Conservation (phyloP, 1,284 basidiomycete species). For the Heterobasidion annosum region DNA sequence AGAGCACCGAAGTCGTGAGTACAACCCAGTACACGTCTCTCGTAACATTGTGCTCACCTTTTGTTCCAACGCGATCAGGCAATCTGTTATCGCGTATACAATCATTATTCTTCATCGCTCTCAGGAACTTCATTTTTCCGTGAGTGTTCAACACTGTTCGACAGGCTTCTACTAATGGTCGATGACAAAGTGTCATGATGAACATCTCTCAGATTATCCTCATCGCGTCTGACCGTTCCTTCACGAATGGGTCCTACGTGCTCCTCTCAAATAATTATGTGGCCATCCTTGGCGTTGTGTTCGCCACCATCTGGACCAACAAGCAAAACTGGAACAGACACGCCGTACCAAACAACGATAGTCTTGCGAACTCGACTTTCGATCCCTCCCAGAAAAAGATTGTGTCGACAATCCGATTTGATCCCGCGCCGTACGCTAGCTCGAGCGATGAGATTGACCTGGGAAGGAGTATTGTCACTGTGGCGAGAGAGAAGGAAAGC, state of each 20-base stretch:
- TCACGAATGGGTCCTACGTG: conserved; percentile 14
- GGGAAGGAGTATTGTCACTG: too few relatives aligned
- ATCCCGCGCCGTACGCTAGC: neutral
- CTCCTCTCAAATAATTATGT: conserved; percentile 20
- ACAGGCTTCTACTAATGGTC: conserved; percentile 1
- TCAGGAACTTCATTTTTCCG: conserved; percentile 26
- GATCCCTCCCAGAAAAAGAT: neutral
- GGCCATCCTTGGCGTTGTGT: conserved; percentile 26
- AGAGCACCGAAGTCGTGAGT: neutral
- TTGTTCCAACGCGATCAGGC: conserved; percentile 8
- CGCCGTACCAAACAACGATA: neutral
- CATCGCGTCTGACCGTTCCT: conserved; percentile 13
- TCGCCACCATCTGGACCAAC: conserved; percentile 27
- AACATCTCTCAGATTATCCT: conserved; percentile 20
- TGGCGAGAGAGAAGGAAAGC: too few relatives aligned
- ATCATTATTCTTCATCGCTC: conserved; percentile 20
- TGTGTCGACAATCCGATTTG: neutral
- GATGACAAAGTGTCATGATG: conserved; percentile 13
- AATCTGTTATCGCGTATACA: conserved; percentile 13
- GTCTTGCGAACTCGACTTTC: neutral
- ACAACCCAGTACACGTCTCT: too few relatives aligned
- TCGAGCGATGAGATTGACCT: neutral
- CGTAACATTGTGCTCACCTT: neutral
- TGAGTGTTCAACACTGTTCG: conserved; percentile 6
- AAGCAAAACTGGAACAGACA: conserved; percentile 10